These are phyloP conservation scores for Penicillium odoratum DNA, from an alignment of 495 filamentous ascomycete genomes.

Conservation along the genomic window DNA sequence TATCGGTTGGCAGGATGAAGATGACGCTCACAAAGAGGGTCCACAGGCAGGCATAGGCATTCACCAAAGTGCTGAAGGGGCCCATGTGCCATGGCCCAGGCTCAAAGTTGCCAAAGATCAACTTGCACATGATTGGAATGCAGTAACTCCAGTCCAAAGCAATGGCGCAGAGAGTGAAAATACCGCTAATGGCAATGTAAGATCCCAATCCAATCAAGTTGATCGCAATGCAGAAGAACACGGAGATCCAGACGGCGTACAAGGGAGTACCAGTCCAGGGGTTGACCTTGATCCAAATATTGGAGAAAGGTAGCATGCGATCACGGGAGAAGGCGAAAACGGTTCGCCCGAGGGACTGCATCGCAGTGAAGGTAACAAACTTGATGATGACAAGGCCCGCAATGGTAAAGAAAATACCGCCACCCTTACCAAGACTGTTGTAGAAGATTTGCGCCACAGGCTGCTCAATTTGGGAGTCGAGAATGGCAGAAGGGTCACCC, in stretches of 20 bases:
- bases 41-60: conserved; percentile 57
- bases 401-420: conserved; percentile 61
- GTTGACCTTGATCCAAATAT: conserved; percentile 55
- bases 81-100: conserved; percentile 64
- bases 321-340: conserved; percentile 65
- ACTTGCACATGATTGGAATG: conserved; percentile 62
- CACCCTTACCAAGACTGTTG: conserved; percentile 56
- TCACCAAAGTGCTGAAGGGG: conserved; percentile 41
- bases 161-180: conserved; percentile 65
- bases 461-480: conserved; percentile 49
- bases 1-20: conserved; percentile 58
- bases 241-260: conserved; percentile 61
- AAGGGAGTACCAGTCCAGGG: conserved; percentile 57
- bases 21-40: conserved; percentile 61
- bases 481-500: conserved; percentile 50
- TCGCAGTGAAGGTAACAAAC: conserved; percentile 60
- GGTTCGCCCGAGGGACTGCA: conserved; percentile 61
- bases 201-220: conserved; percentile 64
- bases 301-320: conserved; percentile 54
- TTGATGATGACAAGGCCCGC: conserved; percentile 54
- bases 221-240: conserved; percentile 56
- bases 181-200: conserved; percentile 58
- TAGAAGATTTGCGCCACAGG: conserved; percentile 67
- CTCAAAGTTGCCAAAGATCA: conserved; percentile 56
- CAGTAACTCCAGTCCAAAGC: conserved; percentile 64